Conservation (phyloP, 495 filamentous ascomycete species). For the Copromyces sp. region DNA sequence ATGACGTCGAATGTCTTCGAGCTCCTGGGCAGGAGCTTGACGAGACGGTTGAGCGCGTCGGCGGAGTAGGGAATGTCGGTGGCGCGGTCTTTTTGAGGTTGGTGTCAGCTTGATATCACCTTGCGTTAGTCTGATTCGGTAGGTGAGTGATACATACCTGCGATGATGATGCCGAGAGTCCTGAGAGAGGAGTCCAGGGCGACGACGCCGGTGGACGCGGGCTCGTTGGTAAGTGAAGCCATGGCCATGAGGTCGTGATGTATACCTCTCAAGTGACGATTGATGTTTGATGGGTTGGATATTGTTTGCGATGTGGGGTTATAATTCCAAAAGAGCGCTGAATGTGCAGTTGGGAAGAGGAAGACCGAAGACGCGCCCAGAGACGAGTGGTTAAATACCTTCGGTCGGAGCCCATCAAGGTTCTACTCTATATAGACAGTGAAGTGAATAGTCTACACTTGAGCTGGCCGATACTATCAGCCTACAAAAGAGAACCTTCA, state of each 20-base stretch:
- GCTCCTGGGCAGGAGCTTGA: background rate
- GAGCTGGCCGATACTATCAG: too few species aligned
- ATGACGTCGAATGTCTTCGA: background rate
- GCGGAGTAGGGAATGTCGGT: background rate
- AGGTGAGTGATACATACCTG: background rate
- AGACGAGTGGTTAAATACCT: background rate
- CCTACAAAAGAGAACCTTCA: background rate
- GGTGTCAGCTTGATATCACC: background rate
- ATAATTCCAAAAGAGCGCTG: background rate
- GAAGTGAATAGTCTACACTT: too few species aligned
- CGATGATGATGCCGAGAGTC: background rate
- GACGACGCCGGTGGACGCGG: background rate
- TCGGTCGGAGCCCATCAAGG: too few species aligned
- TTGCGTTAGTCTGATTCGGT: background rate
- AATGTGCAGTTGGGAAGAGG: background rate
- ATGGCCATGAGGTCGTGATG: background rate
- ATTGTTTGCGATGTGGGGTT: background rate
- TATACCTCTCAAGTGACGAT: background rate
- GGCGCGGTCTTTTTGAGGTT: background rate
- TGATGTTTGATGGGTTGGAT: background rate
- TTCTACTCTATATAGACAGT: too few species aligned
- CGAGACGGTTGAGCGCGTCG: background rate
- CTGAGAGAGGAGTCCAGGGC: background rate
- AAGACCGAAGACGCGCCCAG: background rate
- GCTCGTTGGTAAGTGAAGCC: background rate